Conservation (phyloP, 805 yeast species). For the Hanseniaspora occidentalis region DNA sequence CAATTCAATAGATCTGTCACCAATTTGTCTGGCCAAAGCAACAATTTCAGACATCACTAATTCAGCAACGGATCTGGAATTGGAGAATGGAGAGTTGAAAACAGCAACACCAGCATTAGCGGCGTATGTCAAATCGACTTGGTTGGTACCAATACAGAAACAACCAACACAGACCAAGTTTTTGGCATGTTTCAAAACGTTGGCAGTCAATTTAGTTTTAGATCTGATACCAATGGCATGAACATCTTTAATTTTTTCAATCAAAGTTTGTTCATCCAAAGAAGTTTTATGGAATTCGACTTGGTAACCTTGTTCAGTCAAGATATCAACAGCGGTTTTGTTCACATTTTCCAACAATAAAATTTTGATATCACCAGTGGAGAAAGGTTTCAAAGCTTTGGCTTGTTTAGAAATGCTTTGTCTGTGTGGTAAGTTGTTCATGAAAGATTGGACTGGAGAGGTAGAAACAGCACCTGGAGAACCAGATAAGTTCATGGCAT, state of each 20-base stretch:
- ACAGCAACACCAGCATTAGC: constrained; percentile 91
- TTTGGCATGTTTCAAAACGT: constrained; percentile 72
- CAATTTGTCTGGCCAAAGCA: constrained; percentile 87
- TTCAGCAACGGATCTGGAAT: constrained; percentile 97
- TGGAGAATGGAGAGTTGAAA: constrained; percentile 96
- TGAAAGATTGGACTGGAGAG: constrained; percentile 65
- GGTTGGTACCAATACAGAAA: constrained; percentile 98
- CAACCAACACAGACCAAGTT: constrained; percentile 88
- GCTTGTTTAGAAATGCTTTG: constrained; percentile 34
- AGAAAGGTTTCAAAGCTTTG: constrained; percentile 83
- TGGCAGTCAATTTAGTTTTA: constrained; percentile 77
- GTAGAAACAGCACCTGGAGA: constrained; percentile 69
- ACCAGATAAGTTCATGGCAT: constrained; percentile 36
- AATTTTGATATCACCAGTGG: constrained; percentile 90
- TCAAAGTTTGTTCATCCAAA: constrained; percentile 82
- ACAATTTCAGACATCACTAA: constrained; percentile 92
- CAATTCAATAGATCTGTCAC: constrained; percentile 91
- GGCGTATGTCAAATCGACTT: constrained; percentile 85
- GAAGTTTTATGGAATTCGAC: constrained; percentile 88
- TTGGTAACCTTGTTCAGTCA: constrained; percentile 87
- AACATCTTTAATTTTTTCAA: constrained; percentile 83
- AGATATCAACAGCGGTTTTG: constrained; percentile 77
- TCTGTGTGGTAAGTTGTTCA: constrained; percentile 37
- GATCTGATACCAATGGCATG: constrained; percentile 98
- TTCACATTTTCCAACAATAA: constrained; percentile 87